Evolutionary conservation across 495 filamentous ascomycete species (phyloP).

Genomic region (Melanomma pulvis-pyrius): DNA sequence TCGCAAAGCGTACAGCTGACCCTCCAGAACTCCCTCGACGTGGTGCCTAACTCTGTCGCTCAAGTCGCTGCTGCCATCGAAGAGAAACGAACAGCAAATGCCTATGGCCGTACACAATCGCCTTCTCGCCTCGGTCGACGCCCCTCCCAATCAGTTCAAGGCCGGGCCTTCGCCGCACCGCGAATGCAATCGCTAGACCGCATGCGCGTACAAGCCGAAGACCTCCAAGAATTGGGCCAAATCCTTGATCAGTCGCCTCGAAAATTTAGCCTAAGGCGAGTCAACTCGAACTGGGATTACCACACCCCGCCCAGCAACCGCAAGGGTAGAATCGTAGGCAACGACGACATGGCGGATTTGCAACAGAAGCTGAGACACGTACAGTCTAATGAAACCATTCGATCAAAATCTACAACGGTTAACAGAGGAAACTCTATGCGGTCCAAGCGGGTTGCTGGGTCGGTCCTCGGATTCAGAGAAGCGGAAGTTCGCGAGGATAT

Average conservation of each 20-base stretch:
- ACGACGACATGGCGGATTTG: constrained; percentile 32
- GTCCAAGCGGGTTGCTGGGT: constrained; percentile 23
- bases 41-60: constrained; percentile 60
- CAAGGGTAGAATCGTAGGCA: constrained; percentile 35
- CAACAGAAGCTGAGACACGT: constrained; percentile 25
- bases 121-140: constrained; percentile 30
- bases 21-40: constrained; percentile 58
- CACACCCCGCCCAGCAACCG: constrained; percentile 43
- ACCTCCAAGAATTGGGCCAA: constrained; percentile 40
- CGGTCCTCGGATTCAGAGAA: constrained; percentile 35
- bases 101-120: constrained; percentile 7
- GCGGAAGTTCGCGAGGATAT: constrained; percentile 36
- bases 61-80: constrained; percentile 61
- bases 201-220: constrained; percentile 39
- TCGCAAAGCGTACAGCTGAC: constrained; percentile 22
- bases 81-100: constrained; percentile 46
- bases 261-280: constrained; percentile 31
- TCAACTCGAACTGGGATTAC: constrained; percentile 34
- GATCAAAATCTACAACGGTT: constrained; percentile 18
- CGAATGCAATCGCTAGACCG: constrained; percentile 46
- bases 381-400: constrained; percentile 33
- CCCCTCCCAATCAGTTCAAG: constrained; percentile 44
- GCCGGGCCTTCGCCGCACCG: constrained; percentile 48
- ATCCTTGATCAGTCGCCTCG: constrained; percentile 43
- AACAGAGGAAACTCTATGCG: constrained; percentile 19